Percentiles rank a stretch among this genome's conserved stretches.
Evolutionary conservation across 306 rosid species (phyloP).

Genomic region (Dicorynia guianensis): DNA sequence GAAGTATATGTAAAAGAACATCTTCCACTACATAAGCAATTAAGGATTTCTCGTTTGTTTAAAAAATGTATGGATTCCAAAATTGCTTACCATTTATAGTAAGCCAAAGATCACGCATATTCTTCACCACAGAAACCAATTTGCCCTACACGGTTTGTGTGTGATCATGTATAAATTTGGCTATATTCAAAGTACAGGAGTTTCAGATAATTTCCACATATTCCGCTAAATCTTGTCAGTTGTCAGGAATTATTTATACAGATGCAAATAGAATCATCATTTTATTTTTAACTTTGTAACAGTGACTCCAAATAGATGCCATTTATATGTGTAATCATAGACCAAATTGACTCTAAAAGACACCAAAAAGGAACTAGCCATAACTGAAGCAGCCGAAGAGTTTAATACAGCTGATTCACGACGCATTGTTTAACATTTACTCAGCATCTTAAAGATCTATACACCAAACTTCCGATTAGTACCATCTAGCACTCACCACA

Average conservation of each 20-base stretch:
- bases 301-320: background rate
- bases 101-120: slow-evolving; percentile 15
- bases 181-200: background rate
- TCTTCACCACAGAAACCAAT: slow-evolving; percentile 22
- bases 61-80: slow-evolving; percentile 6
- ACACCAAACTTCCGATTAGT: slow-evolving; percentile 4
- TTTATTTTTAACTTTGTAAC: slow-evolving; percentile 1
- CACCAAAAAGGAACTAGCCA: slow-evolving; percentile 34
- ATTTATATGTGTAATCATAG: background rate
- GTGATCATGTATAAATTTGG: background rate
- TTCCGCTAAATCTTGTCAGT: background rate
- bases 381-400: slow-evolving; percentile 6
- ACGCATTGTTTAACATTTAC: background rate
- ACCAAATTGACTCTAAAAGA: slow-evolving; percentile 11
- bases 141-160: background rate
- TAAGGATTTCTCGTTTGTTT: background rate
- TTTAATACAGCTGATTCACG: slow-evolving; percentile 7
- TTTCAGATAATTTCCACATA: background rate
- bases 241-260: background rate
- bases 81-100: background rate
- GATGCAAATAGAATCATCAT: slow-evolving; percentile 8
- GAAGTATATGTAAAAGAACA: background rate
- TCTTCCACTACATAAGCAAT: background rate
- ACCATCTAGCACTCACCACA: background rate
- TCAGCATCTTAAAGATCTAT: background rate